phyloP scores from a whole-genome alignment of 129 eudicot species.

The Gnaphalium uliginosum region DNA sequence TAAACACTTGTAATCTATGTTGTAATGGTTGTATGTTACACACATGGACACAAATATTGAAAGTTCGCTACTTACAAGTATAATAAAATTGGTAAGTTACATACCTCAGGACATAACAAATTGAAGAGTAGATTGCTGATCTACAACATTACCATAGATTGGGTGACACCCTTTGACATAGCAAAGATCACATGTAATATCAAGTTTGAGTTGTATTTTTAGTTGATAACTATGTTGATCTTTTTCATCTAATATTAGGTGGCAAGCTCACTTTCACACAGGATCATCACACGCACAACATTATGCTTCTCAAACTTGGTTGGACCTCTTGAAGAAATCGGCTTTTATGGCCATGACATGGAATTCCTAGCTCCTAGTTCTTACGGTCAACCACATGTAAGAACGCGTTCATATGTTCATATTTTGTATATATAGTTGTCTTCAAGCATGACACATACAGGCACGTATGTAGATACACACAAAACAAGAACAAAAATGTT shows the following conservation, averaged over 20 bases:
- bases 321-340: slow-evolving; percentile 58
- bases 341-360: slow-evolving; percentile 52
- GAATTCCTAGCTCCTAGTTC: slow-evolving; percentile 49
- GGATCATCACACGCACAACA: slow-evolving; percentile 39
- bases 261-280: slow-evolving; percentile 39
- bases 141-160: too few species aligned
- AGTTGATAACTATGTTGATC: neutral
- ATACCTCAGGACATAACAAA: too few species aligned
- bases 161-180: neutral
- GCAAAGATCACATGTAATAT: neutral
- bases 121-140: too few species aligned
- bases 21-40: too few species aligned
- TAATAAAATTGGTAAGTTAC: too few species aligned
- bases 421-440: too few species aligned
- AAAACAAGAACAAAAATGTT: too few species aligned
- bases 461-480: too few species aligned
- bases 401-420: neutral
- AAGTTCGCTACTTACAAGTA: too few species aligned
- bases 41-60: too few species aligned
- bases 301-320: slow-evolving; percentile 59
- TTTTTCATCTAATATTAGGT: slow-evolving; percentile 13
- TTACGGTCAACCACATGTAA: slow-evolving; percentile 63
- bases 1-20: too few species aligned
- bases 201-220: neutral
- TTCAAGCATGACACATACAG: too few species aligned